These are phyloP conservation scores for Colletotrichum gloeosporioides DNA, from an alignment of 2,329 filamentous ascomycete genomes.

Conservation along the genomic window DNA sequence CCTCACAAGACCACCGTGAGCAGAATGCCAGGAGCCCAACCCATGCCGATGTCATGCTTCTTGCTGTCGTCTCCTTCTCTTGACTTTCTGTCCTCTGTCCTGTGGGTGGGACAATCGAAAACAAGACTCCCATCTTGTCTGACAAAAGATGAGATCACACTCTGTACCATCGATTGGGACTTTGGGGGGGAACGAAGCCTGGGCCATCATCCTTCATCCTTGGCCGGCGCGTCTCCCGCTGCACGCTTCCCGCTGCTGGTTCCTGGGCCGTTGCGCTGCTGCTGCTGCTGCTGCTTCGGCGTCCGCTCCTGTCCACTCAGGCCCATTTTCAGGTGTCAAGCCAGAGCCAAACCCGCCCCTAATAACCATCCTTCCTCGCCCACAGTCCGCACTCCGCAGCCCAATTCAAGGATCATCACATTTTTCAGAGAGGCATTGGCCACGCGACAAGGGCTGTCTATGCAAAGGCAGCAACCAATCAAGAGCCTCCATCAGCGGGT, in stretches of 20 bases:
- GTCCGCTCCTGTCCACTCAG: background rate
- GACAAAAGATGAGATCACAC: background rate
- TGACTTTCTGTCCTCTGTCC: background rate
- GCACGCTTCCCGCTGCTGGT: background rate
- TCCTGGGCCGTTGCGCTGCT: background rate
- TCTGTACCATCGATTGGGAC: background rate
- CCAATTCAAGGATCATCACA: background rate
- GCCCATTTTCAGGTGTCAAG: background rate
- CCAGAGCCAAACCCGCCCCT: background rate
- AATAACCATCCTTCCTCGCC: background rate
- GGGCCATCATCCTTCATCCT: background rate
- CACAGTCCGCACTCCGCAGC: background rate
- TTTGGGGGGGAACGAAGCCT: background rate
- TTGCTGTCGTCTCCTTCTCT: background rate
- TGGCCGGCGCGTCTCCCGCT: background rate
- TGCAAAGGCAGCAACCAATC: constrained; percentile 16
- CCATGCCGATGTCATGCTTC: background rate
- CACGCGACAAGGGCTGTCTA: background rate
- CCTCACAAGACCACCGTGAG: background rate
- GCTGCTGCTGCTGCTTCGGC: background rate
- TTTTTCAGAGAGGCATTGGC: constrained; percentile 4
- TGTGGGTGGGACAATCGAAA: background rate
- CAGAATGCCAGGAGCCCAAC: background rate
- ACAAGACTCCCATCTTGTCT: background rate
- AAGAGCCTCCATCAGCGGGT: background rate